Percentiles rank a stretch among this genome's conserved stretches.
These are phyloP conservation scores for Gilbertella persicaria DNA, from an alignment of 371 early-diverging fungal species.

Conservation along the genomic window DNA sequence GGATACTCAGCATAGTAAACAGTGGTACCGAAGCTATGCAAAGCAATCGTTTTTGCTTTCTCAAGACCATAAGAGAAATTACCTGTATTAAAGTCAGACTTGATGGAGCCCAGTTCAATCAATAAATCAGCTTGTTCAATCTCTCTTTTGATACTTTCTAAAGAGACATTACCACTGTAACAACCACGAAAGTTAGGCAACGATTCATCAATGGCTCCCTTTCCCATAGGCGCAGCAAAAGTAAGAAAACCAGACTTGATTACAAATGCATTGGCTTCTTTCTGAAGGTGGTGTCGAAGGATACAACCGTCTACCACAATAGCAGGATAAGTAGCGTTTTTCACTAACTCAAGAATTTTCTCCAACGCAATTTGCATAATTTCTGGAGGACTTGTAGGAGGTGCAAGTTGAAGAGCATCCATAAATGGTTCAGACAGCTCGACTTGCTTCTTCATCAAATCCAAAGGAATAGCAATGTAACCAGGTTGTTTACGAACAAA, in stretches of 20 bases:
- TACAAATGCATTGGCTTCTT: constrained; percentile 31
- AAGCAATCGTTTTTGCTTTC: constrained; percentile 32
- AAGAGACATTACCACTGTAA: constrained; percentile 34
- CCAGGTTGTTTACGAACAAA: constrained; percentile 32
- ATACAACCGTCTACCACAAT: constrained; percentile 52
- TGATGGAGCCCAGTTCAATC: constrained; percentile 44
- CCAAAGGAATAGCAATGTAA: constrained; percentile 53
- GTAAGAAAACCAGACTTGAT: constrained; percentile 43
- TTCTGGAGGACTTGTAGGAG: constrained; percentile 28
- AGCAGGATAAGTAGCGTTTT: constrained; percentile 38
- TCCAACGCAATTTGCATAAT: constrained; percentile 25
- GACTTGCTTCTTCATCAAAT: constrained; percentile 37
- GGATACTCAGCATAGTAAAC: constrained; percentile 40
- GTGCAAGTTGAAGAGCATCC: constrained; percentile 10
- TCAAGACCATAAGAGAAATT: constrained; percentile 40
- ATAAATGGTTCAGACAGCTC: constrained; percentile 15
- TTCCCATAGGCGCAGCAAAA: constrained; percentile 53
- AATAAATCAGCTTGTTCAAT: constrained; percentile 47
- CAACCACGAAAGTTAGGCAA: constrained; percentile 37
- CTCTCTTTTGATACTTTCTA: constrained; percentile 31
- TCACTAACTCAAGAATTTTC: constrained; percentile 11
- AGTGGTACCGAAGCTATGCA: constrained; percentile 39
- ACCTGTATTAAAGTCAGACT: constrained; percentile 57
- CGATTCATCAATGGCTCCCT: constrained; percentile 39
- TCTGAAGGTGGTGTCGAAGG: constrained; percentile 31